These are phyloP conservation scores for Keithomyces neogunnii DNA, from an alignment of 2,329 filamentous ascomycete genomes.

Conservation along the genomic window DNA sequence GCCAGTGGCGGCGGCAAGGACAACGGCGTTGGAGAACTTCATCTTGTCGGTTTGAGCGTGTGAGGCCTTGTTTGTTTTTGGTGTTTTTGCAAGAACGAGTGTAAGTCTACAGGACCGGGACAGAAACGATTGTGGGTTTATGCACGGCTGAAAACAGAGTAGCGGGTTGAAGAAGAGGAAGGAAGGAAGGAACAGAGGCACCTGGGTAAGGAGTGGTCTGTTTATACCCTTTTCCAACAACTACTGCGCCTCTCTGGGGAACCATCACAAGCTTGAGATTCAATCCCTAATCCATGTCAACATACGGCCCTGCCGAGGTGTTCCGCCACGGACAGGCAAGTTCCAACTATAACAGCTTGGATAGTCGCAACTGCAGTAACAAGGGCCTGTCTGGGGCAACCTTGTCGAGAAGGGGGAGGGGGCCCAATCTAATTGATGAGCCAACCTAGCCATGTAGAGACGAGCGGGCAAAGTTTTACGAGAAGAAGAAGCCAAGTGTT, in stretches of 20 bases:
- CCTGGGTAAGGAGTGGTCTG: not conserved
- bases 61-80: not conserved
- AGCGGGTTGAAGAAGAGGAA: constrained; percentile 1
- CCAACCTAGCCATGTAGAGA: not conserved
- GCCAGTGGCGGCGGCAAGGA: constrained; percentile 9
- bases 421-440: not conserved
- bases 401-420: not conserved
- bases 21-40: constrained; percentile 11
- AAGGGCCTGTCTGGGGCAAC: constrained; percentile 1
- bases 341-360: not conserved
- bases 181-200: not conserved
- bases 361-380: not conserved
- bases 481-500: not conserved
- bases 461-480: not conserved
- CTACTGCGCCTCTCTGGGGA: not conserved
- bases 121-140: constrained; percentile 1
- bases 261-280: not conserved
- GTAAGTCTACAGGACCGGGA: constrained; percentile 3
- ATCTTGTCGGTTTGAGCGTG: constrained; percentile 7
- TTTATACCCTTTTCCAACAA: constrained; percentile 4
- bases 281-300: not conserved
- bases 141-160: not conserved
- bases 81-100: constrained; percentile 8
- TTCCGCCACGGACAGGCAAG: not conserved
- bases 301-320: not conserved